Conservation (phyloP, 1,284 basidiomycete genomes). For the Cutaneotrichosporon cutaneum region DNA sequence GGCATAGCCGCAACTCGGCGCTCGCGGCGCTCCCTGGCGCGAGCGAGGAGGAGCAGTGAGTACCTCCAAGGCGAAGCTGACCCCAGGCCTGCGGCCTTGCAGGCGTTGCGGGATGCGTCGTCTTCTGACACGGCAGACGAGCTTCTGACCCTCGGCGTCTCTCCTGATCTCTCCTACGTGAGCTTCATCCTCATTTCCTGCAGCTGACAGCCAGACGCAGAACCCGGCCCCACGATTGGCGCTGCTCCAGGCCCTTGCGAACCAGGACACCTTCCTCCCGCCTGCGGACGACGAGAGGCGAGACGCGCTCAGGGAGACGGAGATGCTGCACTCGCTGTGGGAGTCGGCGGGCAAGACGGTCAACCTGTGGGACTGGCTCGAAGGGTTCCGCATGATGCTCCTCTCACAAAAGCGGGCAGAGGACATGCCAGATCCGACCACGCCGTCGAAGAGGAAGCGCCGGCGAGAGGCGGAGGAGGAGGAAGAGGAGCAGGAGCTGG, state of each 20-base stretch:
- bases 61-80: neutral
- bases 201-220: conserved; percentile 14
- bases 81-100: neutral
- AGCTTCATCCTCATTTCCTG: neutral
- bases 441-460: conserved; percentile 2
- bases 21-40: conserved; percentile 21
- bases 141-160: neutral
- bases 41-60: neutral
- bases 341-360: conserved; percentile 39
- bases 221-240: conserved; percentile 27
- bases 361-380: conserved; percentile 51
- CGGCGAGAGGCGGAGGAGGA: conserved; percentile 12
- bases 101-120: neutral
- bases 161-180: neutral
- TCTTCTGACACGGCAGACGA: neutral
- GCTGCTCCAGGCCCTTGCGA: conserved; percentile 20
- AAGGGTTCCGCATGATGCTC: conserved; percentile 36
- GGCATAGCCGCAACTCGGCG: conserved; percentile 35
- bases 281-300: neutral
- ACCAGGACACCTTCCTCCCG: conserved; percentile 15
- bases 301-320: conserved; percentile 32
- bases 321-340: conserved; percentile 42
- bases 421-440: neutral
- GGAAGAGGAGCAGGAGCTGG: conserved; percentile 1
- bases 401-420: conserved; percentile 8